Conservation (phyloP, 2,329 filamentous ascomycete species). For the Byssothecium circinans region DNA sequence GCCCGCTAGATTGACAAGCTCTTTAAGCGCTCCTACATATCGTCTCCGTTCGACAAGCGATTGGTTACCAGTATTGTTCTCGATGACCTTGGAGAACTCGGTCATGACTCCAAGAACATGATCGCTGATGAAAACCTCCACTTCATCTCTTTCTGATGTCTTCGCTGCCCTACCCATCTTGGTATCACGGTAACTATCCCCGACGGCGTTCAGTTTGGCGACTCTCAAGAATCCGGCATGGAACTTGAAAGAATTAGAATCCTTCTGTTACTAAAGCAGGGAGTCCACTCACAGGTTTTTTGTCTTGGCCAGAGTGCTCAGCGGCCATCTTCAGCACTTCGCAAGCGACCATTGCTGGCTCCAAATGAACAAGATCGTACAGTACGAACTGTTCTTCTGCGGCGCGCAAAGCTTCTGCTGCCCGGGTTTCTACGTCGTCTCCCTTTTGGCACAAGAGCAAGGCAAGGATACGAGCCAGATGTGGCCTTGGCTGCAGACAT, state of each 20-base stretch:
- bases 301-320: conserved; percentile 61
- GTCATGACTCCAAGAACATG: conserved; percentile 87
- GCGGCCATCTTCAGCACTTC: conserved; percentile 81
- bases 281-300: conserved; percentile 56
- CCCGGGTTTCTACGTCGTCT: conserved; percentile 65
- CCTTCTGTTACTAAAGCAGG: not conserved
- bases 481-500: conserved; percentile 58
- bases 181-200: conserved; percentile 38
- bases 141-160: conserved; percentile 53
- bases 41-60: conserved; percentile 69
- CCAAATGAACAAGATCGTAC: conserved; percentile 69
- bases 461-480: conserved; percentile 61
- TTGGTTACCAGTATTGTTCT: conserved; percentile 62
- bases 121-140: conserved; percentile 69
- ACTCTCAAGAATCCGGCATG: conserved; percentile 55
- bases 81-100: conserved; percentile 75
- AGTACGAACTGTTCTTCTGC: conserved; percentile 73
- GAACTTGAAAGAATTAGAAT: conserved; percentile 24
- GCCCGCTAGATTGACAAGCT: conserved; percentile 79
- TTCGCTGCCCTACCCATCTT: conserved; percentile 49
- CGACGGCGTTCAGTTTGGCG: conserved; percentile 46
- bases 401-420: conserved; percentile 68
- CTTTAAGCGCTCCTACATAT: conserved; percentile 80
- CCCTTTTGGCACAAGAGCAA: conserved; percentile 63
- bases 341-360: conserved; percentile 74